Conservation (phyloP, 176 grass and related monocot genomes). For the Carex pumila region DNA sequence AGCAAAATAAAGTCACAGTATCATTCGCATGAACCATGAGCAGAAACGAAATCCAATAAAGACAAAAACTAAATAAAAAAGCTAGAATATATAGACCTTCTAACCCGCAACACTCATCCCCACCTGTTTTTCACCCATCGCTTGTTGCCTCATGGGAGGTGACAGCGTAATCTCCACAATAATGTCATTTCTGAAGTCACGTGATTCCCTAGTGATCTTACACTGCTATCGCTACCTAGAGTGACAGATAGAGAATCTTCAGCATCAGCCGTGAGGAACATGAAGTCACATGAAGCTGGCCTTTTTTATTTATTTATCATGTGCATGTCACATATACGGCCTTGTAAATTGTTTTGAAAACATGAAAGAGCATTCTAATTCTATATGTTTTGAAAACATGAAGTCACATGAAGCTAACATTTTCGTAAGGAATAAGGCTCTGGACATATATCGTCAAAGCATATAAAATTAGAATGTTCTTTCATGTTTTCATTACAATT, state of each 20-base stretch:
- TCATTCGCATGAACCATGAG: background rate
- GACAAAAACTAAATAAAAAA: background rate
- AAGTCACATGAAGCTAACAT: too few species aligned
- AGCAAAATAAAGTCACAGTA: too few species aligned
- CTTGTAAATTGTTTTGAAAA: too few species aligned
- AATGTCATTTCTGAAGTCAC: background rate
- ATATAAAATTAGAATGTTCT: too few species aligned
- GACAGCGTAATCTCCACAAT: background rate
- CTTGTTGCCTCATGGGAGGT: constrained; percentile 3
- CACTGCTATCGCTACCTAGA: background rate
- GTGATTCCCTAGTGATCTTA: constrained; percentile 2
- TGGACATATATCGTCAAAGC: too few species aligned
- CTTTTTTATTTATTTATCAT: too few species aligned
- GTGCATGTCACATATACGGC: too few species aligned
- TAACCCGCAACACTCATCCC: constrained; percentile 33
- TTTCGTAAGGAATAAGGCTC: too few species aligned
- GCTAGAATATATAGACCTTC: constrained; percentile 31
- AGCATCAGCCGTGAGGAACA: background rate
- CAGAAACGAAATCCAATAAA: background rate
- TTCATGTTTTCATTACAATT: too few species aligned
- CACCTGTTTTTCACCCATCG: background rate
- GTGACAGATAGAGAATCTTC: constrained; percentile 12
- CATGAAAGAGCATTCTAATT: too few species aligned
- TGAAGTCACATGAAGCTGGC: too few species aligned
- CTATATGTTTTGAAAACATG: too few species aligned